A percentile compares a stretch with the other conserved stretches of the same genome.
These are phyloP conservation scores for Ophiostoma himal-ulmi DNA, from an alignment of 2,329 filamentous ascomycete genomes.

Conservation along the genomic window DNA sequence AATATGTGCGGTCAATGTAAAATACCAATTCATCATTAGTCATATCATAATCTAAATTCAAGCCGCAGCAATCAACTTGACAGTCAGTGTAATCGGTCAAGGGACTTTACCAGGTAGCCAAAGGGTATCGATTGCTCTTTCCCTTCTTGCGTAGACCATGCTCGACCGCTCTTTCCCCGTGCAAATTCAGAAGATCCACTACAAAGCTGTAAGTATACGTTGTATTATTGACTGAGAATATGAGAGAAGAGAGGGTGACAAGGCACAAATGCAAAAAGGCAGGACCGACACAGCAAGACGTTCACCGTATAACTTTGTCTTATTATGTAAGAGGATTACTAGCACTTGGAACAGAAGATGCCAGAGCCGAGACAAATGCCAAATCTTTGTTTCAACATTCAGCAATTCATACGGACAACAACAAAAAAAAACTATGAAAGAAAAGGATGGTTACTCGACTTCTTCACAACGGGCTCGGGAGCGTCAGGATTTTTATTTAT, in stretches of 20 bases:
- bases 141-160: not conserved
- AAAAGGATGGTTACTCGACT: not conserved
- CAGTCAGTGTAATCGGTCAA: not conserved
- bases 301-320: not conserved
- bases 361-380: not conserved
- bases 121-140: not conserved
- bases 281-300: not conserved
- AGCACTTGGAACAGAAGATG: not conserved
- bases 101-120: not conserved
- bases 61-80: not conserved
- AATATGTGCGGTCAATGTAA: not conserved
- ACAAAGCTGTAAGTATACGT: not conserved
- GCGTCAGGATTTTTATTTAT: not conserved
- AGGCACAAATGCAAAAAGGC: not conserved
- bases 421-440: not conserved
- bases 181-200: slow-evolving; percentile 9
- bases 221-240: not conserved
- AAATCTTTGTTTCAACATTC: not conserved
- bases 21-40: not conserved
- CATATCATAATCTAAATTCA: not conserved
- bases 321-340: not conserved
- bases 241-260: not conserved
- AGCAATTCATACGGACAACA: not conserved
- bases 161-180: not conserved
- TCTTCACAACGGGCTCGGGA: slow-evolving; percentile 9